Evolutionary conservation across 2,329 filamentous ascomycete genomes (phyloP).

Genomic region (Thielaviopsis musarum): DNA sequence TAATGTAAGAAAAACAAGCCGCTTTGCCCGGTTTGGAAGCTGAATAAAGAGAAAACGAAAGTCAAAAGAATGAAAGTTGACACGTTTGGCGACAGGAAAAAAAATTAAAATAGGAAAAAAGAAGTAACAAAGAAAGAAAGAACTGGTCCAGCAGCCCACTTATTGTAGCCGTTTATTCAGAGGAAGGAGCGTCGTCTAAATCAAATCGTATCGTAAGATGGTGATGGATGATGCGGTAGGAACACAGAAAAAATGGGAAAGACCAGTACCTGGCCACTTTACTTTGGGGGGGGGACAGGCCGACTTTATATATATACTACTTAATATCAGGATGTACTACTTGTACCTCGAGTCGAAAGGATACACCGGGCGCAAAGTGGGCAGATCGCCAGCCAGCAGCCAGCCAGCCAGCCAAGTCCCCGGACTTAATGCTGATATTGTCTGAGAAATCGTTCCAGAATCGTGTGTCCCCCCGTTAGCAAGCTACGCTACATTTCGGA

Average conservation of each 20-base stretch:
- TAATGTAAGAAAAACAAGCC: neutral
- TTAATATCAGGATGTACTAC: neutral
- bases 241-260: neutral
- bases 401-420: neutral
- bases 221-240: neutral
- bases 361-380: neutral
- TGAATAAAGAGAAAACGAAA: neutral
- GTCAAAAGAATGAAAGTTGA: neutral
- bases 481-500: neutral
- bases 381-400: neutral
- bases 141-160: neutral
- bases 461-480: neutral
- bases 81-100: neutral
- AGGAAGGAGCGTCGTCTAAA: neutral
- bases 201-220: neutral
- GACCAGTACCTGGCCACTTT: neutral
- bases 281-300: too few relatives aligned
- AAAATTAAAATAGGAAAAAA: neutral
- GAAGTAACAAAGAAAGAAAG: neutral
- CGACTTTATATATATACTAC: neutral
- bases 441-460: constrained; percentile 12
- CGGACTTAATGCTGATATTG: neutral
- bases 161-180: neutral
- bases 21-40: neutral
- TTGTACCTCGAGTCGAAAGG: neutral